A percentile compares a stretch with the other conserved stretches of the same genome.
Conservation (phyloP, 1,284 basidiomycete species). For the Trichosporon inkin region DNA sequence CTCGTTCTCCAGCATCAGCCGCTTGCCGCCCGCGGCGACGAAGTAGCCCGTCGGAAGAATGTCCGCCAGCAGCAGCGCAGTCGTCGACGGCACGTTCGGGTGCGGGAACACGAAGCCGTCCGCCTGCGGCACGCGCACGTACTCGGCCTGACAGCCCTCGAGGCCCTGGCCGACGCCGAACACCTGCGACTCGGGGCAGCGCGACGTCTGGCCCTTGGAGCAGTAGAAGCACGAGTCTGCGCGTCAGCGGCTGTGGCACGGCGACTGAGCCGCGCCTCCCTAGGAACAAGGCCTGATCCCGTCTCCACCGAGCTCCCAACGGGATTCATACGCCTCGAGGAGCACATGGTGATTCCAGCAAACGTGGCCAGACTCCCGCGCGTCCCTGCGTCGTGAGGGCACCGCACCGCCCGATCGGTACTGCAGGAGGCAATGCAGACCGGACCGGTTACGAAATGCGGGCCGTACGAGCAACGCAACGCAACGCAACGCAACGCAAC, state of each 20-base stretch:
- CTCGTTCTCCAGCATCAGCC: constrained; percentile 21
- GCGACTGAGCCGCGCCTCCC: not conserved
- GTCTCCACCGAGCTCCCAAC: not conserved
- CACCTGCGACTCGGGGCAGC: constrained; percentile 59
- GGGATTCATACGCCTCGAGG: too few species aligned
- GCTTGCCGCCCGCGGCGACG: constrained; percentile 48
- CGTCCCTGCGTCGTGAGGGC: too few species aligned
- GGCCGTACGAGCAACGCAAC: too few species aligned
- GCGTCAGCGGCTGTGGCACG: not conserved
- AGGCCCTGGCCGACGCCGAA: constrained; percentile 43
- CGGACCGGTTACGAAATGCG: too few species aligned
- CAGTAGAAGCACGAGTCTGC: constrained; percentile 56
- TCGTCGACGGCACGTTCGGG: constrained; percentile 43
- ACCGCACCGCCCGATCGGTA: too few species aligned
- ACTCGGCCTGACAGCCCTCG: constrained; percentile 77
- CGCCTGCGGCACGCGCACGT: constrained; percentile 64
- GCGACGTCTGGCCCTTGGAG: constrained; percentile 66
- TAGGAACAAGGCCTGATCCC: not conserved
- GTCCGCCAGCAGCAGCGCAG: constrained; percentile 51
- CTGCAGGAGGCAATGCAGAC: too few species aligned
- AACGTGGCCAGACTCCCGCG: too few species aligned
- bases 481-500: too few species aligned
- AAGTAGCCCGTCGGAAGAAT: constrained; percentile 52
- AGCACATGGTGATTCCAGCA: too few species aligned
- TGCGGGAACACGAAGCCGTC: constrained; percentile 49